A percentile compares a stretch with the other conserved stretches of the same genome.
These are phyloP conservation scores for Arthonia radiata DNA, from an alignment of 495 filamentous ascomycete species.

Conservation along the genomic window DNA sequence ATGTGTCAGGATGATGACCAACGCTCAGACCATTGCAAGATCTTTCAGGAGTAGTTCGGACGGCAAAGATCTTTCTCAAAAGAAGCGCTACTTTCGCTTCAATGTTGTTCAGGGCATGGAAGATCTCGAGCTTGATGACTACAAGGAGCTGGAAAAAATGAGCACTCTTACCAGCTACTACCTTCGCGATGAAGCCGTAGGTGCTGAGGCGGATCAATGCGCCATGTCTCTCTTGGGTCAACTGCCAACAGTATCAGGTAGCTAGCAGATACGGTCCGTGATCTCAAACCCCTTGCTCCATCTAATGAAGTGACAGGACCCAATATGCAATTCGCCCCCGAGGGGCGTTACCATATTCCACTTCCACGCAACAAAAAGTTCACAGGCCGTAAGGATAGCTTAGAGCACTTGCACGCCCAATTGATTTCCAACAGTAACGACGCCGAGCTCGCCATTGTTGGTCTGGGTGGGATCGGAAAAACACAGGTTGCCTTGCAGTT, in stretches of 20 bases:
- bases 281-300: not conserved
- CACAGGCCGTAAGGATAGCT: conserved; percentile 7
- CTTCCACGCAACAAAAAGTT: conserved; percentile 10
- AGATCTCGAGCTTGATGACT: not conserved
- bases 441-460: conserved; percentile 13
- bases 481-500: conserved; percentile 26
- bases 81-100: not conserved
- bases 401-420: conserved; percentile 4
- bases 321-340: too few relatives aligned
- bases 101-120: not conserved
- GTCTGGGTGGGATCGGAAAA: conserved; percentile 25
- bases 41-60: not conserved
- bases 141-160: too few relatives aligned
- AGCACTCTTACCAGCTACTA: too few relatives aligned
- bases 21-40: conserved; percentile 2
- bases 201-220: not conserved
- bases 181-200: conserved; percentile 1
- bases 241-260: not conserved
- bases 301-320: not conserved
- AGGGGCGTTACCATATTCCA: conserved; percentile 7
- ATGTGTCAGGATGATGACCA: conserved; percentile 7
- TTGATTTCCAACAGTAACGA: conserved; percentile 8
- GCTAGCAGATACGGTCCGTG: not conserved
- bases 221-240: not conserved
- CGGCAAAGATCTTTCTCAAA: not conserved